These are phyloP conservation scores for Anacardium occidentale DNA, from an alignment of 345 rosid species.

Conservation along the genomic window DNA sequence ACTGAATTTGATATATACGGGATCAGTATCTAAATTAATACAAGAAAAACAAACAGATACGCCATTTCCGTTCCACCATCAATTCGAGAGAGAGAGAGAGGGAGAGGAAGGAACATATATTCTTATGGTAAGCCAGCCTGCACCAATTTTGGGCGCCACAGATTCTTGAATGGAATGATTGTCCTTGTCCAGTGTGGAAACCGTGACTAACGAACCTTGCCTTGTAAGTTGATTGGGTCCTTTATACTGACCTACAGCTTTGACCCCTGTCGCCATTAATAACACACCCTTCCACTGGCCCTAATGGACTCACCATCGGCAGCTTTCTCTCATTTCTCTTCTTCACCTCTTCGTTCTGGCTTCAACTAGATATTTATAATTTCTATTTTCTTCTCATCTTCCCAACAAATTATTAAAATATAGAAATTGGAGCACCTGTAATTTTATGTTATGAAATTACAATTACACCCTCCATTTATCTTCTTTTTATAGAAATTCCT, in stretches of 20 bases:
- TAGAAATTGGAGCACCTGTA: not conserved
- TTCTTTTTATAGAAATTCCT: not conserved
- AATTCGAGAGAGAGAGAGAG: not conserved
- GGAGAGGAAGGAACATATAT: not conserved
- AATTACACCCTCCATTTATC: not conserved
- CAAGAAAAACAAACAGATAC: too few relatives aligned
- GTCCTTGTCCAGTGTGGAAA: not conserved
- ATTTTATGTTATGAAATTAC: not conserved
- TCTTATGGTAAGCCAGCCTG: not conserved
- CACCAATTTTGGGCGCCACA: not conserved
- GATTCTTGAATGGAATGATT: not conserved
- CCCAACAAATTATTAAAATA: too few relatives aligned
- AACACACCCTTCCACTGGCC: too few relatives aligned
- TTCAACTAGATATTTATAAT: slow-evolving; percentile 11
- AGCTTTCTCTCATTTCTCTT: too few relatives aligned
- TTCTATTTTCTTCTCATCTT: not conserved
- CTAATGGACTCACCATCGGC: too few relatives aligned
- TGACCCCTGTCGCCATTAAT: too few relatives aligned
- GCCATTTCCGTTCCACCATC: too few relatives aligned
- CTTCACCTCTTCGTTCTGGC: slow-evolving; percentile 13
- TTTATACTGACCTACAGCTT: not conserved
- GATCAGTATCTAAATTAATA: not conserved
- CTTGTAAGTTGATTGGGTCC: not conserved
- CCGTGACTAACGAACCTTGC: not conserved
- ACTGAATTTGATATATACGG: too few relatives aligned